Conservation (phyloP, 2,329 filamentous ascomycete genomes). For the Aureobasidium lini region DNA sequence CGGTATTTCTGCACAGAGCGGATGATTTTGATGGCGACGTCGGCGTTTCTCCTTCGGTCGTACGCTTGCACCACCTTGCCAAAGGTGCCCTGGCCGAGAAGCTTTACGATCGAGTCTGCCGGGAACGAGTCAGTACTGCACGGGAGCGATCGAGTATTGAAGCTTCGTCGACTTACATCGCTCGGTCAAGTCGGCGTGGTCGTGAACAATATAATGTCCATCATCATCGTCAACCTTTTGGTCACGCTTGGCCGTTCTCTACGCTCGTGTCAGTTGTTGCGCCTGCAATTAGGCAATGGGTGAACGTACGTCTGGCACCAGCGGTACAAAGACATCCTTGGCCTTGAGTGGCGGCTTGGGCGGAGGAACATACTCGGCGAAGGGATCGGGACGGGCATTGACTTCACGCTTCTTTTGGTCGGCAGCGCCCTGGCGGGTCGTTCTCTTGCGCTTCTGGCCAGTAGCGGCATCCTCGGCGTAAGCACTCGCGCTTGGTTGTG, state of each 20-base stretch:
- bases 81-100: constrained; percentile 94
- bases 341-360: constrained; percentile 86
- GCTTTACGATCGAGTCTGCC: constrained; percentile 75
- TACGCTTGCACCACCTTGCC: constrained; percentile 94
- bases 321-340: constrained; percentile 52
- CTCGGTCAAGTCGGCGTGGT: constrained; percentile 77
- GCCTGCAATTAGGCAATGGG: not conserved
- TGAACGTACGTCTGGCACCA: constrained; percentile 50
- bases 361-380: constrained; percentile 75
- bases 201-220: constrained; percentile 90
- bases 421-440: constrained; percentile 69
- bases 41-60: constrained; percentile 66
- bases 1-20: constrained; percentile 97
- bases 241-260: constrained; percentile 24
- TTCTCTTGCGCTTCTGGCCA: constrained; percentile 86
- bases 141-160: not conserved
- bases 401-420: constrained; percentile 68
- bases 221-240: constrained; percentile 87
- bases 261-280: constrained; percentile 18
- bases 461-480: constrained; percentile 59
- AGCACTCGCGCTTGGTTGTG: constrained; percentile 50
- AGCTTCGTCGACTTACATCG: constrained; percentile 61
- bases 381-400: constrained; percentile 54
- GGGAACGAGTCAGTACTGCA: constrained; percentile 13
- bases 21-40: constrained; percentile 97